Base-by-base conservation (phyloP, 176 grass and related monocot genomes). In the Oropetium thomaeum region DNA sequence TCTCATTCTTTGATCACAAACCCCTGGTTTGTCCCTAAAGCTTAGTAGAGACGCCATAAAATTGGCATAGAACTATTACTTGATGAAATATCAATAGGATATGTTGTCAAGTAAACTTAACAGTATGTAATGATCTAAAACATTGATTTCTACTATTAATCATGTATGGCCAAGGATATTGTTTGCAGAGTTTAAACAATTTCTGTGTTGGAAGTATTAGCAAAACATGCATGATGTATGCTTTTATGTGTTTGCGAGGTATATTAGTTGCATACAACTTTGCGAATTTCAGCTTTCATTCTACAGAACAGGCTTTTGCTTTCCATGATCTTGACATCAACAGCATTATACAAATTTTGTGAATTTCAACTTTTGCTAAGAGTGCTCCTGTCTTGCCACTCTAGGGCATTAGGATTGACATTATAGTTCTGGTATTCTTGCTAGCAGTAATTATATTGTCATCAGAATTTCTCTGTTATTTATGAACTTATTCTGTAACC, bases 1-100 rank as follows among this genome's bases (percentile, higher is more conserved):
- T 70, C 59, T 71, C 14, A 35, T 55, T 77, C n/a, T 73, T 74
- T 62, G 42, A 77, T 58, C 43, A 70, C 15, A n/a, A n/a, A n/a
- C 54, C 17, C n/a, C 61, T 81, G 44, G 29, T 51, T 23, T 76
- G 57, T 67, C 19, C 28, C 7, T 67, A 72, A 43, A 20, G 6
- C 48, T 70, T 38, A 38, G 35, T 38, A 38, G 0, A 44, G n/a
- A n/a, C n/a, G n/a, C n/a, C n/a, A n/a, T 38, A 73, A 67, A 78
- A n/a, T 22, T 63, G 5, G 10, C 67, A 72, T 58, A 51, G 22
- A 66, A 55, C n/a, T n/a, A 66, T 4, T 71, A 12, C 52, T 30
- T 28, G 41, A 20, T 53, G 58, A 42, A 70, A 6, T 35, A 38
- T 38, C 30, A 48, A 63, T 12, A 67, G 35, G 27, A 70, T 7